Base-by-base conservation (phyloP, 163 green algal genomes). In the Scenedesmus sp. region DNA sequence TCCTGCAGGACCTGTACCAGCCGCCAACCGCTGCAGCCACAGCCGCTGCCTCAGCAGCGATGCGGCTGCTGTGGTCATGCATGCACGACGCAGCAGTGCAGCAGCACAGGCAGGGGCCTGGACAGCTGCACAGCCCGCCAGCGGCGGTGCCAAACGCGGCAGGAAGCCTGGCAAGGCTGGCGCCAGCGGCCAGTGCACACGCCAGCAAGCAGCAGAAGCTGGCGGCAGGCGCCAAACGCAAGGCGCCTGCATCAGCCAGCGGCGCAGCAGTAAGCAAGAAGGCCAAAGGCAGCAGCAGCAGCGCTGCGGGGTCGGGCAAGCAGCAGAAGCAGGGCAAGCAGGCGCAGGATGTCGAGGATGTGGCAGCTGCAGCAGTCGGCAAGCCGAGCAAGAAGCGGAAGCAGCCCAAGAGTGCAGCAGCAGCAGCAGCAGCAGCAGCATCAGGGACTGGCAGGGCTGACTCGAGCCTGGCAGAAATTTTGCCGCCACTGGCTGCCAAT, bases 381-480 rank as follows among this genome's bases (percentile, higher is more conserved):
- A 85, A 85, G 24, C 40, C 40, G 24, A 85, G 79, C 24, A 59
- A 51, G 22, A 85, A 85, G 42, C 40, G 40, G 13, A 85, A 85
- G 79, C 40, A 85, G 79, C 4, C 42, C 61, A 89, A 89, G 30
- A 82, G 26, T n/a, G 59, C 44, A 65, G 59, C 83, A 65, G 33
- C 83, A 82, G 85, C 68, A 85, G 68, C n/a, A 49, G 85, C 43
- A 85, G 70, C 53, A 89, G 35, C 83, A 89, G 83, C 83, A 80
- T 35, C 83, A 82, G 83, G 56, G 68, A 30, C 22, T 79, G 53
- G 37, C 35, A 42, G 35, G 12, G 83, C 3, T 13, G 83, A 88
- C n/a, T 37, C 80, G 26, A n/a, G 80, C 26, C 43, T 26, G 6
- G 83, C 35, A 18, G 53, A 56, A 13, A 16, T 51, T 33, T 35